phyloP scores from a whole-genome alignment of 345 rosid species.

The Syzygium jambos region DNA sequence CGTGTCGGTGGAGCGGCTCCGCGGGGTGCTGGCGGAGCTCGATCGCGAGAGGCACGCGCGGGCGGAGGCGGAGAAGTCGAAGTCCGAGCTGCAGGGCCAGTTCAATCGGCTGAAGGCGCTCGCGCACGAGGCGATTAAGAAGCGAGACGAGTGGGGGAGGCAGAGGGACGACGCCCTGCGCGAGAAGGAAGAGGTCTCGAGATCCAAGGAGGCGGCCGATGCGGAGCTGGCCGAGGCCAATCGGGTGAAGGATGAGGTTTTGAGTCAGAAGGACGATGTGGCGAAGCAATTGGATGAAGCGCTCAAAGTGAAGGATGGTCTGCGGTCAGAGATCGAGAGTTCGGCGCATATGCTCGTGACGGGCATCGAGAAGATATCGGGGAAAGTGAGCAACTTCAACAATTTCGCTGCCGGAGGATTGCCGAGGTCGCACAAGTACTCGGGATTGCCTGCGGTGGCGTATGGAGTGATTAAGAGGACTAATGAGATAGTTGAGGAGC shows the following conservation, averaged over 20 bases:
- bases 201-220: conserved; percentile 30
- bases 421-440: conserved; percentile 76
- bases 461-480: conserved; percentile 93
- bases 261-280: conserved; percentile 45
- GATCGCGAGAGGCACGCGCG: conserved; percentile 91
- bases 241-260: conserved; percentile 41
- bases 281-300: conserved; percentile 51
- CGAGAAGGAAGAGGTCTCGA: conserved; percentile 54
- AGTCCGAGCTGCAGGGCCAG: conserved; percentile 51
- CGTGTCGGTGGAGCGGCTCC: conserved; percentile 36
- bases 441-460: conserved; percentile 67
- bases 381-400: conserved; percentile 70
- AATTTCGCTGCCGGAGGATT: conserved; percentile 65
- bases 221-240: conserved; percentile 41
- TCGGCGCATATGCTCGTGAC: conserved; percentile 85
- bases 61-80: conserved; percentile 60
- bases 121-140: conserved; percentile 77
- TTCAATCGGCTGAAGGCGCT: conserved; percentile 65
- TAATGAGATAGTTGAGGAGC: conserved; percentile 92
- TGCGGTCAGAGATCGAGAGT: conserved; percentile 69
- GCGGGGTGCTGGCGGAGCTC: conserved; percentile 65
- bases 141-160: conserved; percentile 66
- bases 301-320: conserved; percentile 46
- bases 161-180: conserved; percentile 73
- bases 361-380: conserved; percentile 91